Base-by-base conservation (phyloP, 1,139 yeast genomes). In the Keqinozyma sinolaborantium region DNA sequence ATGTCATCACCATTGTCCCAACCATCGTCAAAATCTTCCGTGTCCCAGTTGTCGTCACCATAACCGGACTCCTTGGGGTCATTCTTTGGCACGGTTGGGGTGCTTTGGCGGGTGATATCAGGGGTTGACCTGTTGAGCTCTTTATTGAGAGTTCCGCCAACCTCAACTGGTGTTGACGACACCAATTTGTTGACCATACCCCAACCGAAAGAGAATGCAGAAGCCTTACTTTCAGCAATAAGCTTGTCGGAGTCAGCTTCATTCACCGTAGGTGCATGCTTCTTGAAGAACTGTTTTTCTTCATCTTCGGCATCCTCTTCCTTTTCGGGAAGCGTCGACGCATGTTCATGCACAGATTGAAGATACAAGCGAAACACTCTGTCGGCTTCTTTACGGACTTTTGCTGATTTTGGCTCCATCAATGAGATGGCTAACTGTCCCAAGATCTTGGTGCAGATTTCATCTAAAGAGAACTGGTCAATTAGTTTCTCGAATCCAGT, bases 371-470 rank as follows among this genome's bases (percentile, higher is more conserved):
- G 77, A 48, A 88, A 80, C 0, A 87, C 70, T 30, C 68, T 58
- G 41, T 76, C 77, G 0, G 97, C 95, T 47, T 83, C 86, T 1
- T 56, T 56, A 34, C 97, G 67, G 1, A 90, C 92, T 33, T 75
- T 71, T n/a, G 41, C 41, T 1, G 77, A 69, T 35, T 82, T 81
- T 34, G 67, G 72, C 52, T 92, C 98, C 56, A 92, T 71, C 37
- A 92, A 64, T 0, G 92, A 77, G 1, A 94, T 86, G 0, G 95
- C 90, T 38, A 92, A 72, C 5, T 88, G 87, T 0, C 95, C 94
- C 38, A 92, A 58, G n/a, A 90, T 74, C 50, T 83, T 85, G 23
- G 80, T 77, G 40, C 95, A 85, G 34, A 88, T 81, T 32, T 88
- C 84, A 16, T 77, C 84, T 3, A 88, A 79, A 1, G 83, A 64